Base-by-base conservation (phyloP, 1,284 basidiomycete species). In the Sporisorium graminicola region DNA sequence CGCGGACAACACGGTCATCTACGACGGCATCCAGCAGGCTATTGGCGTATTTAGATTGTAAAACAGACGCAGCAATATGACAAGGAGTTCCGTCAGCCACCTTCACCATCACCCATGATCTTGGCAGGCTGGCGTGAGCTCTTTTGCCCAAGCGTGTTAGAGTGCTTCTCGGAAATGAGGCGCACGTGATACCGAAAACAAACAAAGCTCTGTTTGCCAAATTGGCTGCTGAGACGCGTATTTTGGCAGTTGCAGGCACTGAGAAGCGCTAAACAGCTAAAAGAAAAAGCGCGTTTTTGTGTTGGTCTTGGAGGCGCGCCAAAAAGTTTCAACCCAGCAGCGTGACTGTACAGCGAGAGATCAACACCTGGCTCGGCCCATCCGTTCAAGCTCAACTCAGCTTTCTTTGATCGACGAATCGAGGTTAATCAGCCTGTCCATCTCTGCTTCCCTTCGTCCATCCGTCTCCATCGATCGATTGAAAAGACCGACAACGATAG, bases 1-100 rank as follows among this genome's bases (percentile, higher is more conserved):
- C 2, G 89, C 97, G 64, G 91, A 93, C 79, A 94, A 94, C 22
- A 92, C 92, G 70, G 94, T 92, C 76, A 88, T 94, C 27, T 89
- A 96, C 58, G 95, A 99, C 87, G 89, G 98, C 67, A 90, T 98
- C 55, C 91, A 92, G 42, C 76, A 82, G 61, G 78, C 82, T 2
- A 70, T 85, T 31, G 78, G 80, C 27, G 76, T 74, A 0, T 82
- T 83, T 40, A 67, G 62, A n/a, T 50, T 84, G 18, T 83, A 68
- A 60, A 33, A 20, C 22, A 24, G 9, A 42, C 5, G 31, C n/a
- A 16, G 16, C 55, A 47, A 49, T 37, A 8, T 16, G 35, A 40
- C 13, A n/a, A n/a, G n/a, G n/a, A n/a, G n/a, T n/a, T 8, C 2
- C 5, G 2, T 52, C 12, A 18, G 1, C 16, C 14, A 18, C 37